Percentiles rank a stretch among this genome's conserved stretches.
These are phyloP conservation scores for Podaxis mareebaensis DNA, from an alignment of 768 basidiomycete species.

Conservation along the genomic window DNA sequence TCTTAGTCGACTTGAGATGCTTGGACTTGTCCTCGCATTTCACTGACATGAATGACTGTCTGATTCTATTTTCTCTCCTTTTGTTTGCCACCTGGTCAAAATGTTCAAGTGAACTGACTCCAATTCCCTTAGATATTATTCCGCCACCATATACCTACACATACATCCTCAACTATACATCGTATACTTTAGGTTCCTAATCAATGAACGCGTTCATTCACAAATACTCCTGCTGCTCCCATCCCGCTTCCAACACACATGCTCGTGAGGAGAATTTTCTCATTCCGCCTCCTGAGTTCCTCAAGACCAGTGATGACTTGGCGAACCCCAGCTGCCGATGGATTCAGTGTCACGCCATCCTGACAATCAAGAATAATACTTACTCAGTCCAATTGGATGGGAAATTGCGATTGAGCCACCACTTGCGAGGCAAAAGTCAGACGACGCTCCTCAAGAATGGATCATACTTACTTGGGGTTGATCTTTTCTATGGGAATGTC, in stretches of 20 bases:
- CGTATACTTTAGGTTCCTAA: background rate
- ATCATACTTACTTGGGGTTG: conserved; percentile 71
- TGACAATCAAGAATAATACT: conserved; percentile 25
- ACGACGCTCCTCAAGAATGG: background rate
- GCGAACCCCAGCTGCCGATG: conserved; percentile 67
- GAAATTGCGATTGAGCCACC: conserved; percentile 86
- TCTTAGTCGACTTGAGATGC: conserved; percentile 79
- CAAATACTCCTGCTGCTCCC: conserved; percentile 82
- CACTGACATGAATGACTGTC: conserved; percentile 85
- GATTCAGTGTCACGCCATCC: conserved; percentile 15
- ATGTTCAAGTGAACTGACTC: conserved; percentile 3
- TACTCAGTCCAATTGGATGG: conserved; percentile 86
- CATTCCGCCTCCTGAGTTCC: conserved; percentile 70
- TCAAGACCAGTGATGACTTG: conserved; percentile 89
- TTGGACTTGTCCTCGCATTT: conserved; percentile 38
- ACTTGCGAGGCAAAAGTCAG: conserved; percentile 35
- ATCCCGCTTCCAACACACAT: conserved; percentile 83
- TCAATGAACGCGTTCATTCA: conserved; percentile 55
- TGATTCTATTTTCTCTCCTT: conserved; percentile 55
- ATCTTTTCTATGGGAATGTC: conserved; percentile 76
- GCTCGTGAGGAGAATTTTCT: conserved; percentile 76
- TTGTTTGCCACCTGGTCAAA: conserved; percentile 5
- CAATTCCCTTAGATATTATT: conserved; percentile 4
- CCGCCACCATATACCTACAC: background rate
- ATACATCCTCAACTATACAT: conserved; percentile 1